These are phyloP conservation scores for Syncephalastrum monosporum DNA, from an alignment of 371 early-diverging fungal species.

Conservation along the genomic window DNA sequence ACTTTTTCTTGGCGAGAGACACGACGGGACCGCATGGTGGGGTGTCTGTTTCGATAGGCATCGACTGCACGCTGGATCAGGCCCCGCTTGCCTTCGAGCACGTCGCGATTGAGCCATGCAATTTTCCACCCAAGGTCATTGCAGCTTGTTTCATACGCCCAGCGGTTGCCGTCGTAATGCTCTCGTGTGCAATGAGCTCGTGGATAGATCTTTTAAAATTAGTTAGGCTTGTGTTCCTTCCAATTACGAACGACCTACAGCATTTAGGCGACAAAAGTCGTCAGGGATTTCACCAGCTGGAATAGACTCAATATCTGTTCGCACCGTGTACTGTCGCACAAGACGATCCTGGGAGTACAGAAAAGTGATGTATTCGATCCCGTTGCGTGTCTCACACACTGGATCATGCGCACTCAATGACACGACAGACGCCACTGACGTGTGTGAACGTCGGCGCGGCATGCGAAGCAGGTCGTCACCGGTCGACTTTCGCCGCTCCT, in stretches of 20 bases:
- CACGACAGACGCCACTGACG: constrained; percentile 42
- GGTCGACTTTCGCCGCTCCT: too few relatives aligned
- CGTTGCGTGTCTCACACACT: constrained; percentile 32
- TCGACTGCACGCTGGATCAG: constrained; percentile 90
- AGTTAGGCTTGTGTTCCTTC: neutral
- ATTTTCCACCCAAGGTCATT: constrained; percentile 86
- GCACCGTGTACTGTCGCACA: constrained; percentile 65
- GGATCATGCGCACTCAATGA: constrained; percentile 48
- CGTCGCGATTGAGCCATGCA: constrained; percentile 69
- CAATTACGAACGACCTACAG: constrained; percentile 30
- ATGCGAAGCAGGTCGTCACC: too few relatives aligned
- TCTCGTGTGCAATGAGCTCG: constrained; percentile 63
- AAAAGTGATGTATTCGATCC: constrained; percentile 63
- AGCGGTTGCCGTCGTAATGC: constrained; percentile 82
- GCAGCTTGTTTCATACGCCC: constrained; percentile 86
- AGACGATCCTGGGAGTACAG: constrained; percentile 60
- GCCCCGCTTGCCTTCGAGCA: constrained; percentile 76
- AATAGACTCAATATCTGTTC: constrained; percentile 75
- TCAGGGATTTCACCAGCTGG: constrained; percentile 53
- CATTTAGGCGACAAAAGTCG: constrained; percentile 69
- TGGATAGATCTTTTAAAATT: constrained; percentile 63
- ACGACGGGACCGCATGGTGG: constrained; percentile 67
- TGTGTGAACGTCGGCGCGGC: constrained; percentile 28
- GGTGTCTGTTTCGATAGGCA: constrained; percentile 76
- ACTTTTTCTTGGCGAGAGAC: constrained; percentile 75